Base-by-base conservation (phyloP, 768 basidiomycete species). In the Candolleomyces aberdarensis region DNA sequence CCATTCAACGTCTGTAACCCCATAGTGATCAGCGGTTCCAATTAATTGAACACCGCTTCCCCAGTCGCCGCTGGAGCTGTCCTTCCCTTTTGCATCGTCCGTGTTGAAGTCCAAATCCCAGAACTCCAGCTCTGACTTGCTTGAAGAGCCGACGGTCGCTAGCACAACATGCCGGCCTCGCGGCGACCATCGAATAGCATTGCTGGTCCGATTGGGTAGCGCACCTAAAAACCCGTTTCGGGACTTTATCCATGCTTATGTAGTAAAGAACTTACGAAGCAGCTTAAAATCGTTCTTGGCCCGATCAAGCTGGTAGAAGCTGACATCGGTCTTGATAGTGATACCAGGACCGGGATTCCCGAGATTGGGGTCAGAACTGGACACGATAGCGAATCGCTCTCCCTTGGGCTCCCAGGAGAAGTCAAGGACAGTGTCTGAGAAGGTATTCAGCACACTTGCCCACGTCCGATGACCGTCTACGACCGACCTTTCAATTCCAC, bases 391-490 rank as follows among this genome's bases (percentile, higher is more conserved):
- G 76, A 98, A 99, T 39, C 97, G 89, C 69, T 93, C 90, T 63
- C 96, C 94, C 72, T 89, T 90, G n/a, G 97, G 96, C 74, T 98
- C 97, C 97, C 97, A 98, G 50, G 94, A 94, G 74, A 99, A 98
- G 68, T 96, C 94, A 57, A 88, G 88, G 43, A 96, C 96, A 41
- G 94, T 87, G 74, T 98, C 96, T 94, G 70, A 44, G 46, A 60
- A 57, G 14, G 11, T 46, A 32, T 46, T 32, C 47, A 10, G 62
- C 50, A 63, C 62, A 53, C 67, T 63, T 63, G 62, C 50, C 59
- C 20, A 31, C 36, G 31, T 19, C 36, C 11, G 31, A 22, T 46
- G 31, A 46, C 41, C 17, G 43, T 40, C 57, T 32, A 61, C 52
- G 29, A 62, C 69, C 57, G 55, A 94, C 94, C 96, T 82, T 98